These are phyloP conservation scores for Fusarium fracticaudum DNA, from an alignment of 2,329 filamentous ascomycete species.

Conservation along the genomic window DNA sequence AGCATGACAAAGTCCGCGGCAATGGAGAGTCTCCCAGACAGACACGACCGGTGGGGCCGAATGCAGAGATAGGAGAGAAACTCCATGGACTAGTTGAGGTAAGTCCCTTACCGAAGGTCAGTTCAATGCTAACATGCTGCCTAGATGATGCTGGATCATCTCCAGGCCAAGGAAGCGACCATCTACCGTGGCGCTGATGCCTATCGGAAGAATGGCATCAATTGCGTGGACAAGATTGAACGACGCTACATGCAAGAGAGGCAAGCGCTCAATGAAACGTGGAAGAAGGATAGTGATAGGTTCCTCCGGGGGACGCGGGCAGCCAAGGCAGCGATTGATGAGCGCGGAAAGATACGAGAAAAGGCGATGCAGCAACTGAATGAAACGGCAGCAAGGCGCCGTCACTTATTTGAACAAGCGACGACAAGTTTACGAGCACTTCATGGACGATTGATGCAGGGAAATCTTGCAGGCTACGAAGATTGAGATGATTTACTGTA, in stretches of 20 bases:
- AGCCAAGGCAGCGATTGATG: conserved; percentile 16
- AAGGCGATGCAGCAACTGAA: conserved; percentile 12
- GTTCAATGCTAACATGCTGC: conserved; percentile 19
- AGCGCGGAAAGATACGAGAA: not conserved
- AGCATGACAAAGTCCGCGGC: not conserved
- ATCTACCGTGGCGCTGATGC: conserved; percentile 29
- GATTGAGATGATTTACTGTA: not conserved
- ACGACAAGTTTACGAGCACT: conserved; percentile 35
- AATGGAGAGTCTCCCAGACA: not conserved
- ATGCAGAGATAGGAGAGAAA: conserved; percentile 17
- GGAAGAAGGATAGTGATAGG: conserved; percentile 26
- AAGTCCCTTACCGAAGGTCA: not conserved
- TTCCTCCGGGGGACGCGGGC: conserved; percentile 27
- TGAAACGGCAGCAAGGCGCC: conserved; percentile 21
- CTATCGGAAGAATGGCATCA: conserved; percentile 35
- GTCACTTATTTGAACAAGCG: conserved; percentile 27
- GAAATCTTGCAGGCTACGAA: not conserved
- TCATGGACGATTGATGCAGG: conserved; percentile 29
- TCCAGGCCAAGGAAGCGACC: conserved; percentile 35
- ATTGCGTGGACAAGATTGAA: conserved; percentile 37
- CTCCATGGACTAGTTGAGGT: conserved; percentile 42
- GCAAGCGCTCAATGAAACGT: conserved; percentile 12
- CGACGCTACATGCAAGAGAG: conserved; percentile 36
- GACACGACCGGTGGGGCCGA: not conserved
- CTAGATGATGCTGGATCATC: conserved; percentile 39